Conservation (phyloP, 1,284 basidiomycete species). For the Ceratobasidium sp. region DNA sequence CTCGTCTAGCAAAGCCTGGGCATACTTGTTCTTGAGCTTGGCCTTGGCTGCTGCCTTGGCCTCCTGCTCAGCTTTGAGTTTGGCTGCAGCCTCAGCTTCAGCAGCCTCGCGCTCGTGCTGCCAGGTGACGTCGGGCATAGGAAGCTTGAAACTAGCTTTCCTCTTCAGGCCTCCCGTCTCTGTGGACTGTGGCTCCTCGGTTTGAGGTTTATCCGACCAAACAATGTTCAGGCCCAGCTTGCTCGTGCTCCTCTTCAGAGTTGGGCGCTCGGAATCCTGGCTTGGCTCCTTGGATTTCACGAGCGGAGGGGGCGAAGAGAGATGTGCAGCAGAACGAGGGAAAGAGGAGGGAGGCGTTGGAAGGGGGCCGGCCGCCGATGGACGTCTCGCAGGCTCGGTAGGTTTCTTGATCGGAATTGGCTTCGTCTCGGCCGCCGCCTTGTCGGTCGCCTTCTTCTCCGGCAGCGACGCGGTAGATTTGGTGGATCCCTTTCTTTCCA, state of each 20-base stretch:
- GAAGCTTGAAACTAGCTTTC: slow-evolving; percentile 28
- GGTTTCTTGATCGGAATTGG: slow-evolving; percentile 26
- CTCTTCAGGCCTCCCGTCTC: slow-evolving; percentile 16
- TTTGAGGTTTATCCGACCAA: slow-evolving; percentile 37
- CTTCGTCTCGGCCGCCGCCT: neutral
- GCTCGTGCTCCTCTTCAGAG: slow-evolving; percentile 40
- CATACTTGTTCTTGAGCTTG: slow-evolving; percentile 42
- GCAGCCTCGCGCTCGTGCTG: slow-evolving; percentile 38
- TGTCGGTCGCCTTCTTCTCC: slow-evolving; percentile 23
- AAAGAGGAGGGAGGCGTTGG: slow-evolving; percentile 40
- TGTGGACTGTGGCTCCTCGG: slow-evolving; percentile 28
- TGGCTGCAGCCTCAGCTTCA: slow-evolving; percentile 33
- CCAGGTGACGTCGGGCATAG: slow-evolving; percentile 42
- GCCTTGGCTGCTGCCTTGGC: slow-evolving; percentile 29
- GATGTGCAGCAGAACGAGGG: neutral
- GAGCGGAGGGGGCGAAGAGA: slow-evolving; percentile 21
- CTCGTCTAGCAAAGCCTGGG: slow-evolving; percentile 30
- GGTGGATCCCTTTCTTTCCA: slow-evolving; percentile 13
- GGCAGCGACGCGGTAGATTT: slow-evolving; percentile 7
- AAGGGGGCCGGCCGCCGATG: slow-evolving; percentile 38
- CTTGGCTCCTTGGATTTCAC: slow-evolving; percentile 19
- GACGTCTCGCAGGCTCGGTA: slow-evolving; percentile 6
- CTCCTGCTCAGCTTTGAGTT: slow-evolving; percentile 28
- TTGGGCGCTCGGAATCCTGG: slow-evolving; percentile 8
- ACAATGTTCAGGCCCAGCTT: slow-evolving; percentile 34